Evolutionary conservation across 192 early-diverging fungal genomes (phyloP), one percentile per base, ranked within the genome.

Genomic region (Coemansia sp.): DNA sequence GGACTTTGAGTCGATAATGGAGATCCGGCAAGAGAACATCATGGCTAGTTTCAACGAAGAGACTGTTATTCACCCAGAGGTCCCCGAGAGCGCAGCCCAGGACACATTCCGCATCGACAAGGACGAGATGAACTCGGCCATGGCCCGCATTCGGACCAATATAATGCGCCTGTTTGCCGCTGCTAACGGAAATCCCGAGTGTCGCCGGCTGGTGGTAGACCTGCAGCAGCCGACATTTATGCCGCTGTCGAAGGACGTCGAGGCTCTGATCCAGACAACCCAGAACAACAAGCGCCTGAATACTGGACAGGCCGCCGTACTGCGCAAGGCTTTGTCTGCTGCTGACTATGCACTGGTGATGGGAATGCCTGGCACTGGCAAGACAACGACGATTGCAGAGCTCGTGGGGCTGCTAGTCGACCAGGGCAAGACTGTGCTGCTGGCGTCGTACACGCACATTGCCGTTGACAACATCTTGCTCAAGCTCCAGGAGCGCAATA

Each of bases 281-380:
- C 73, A 82, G 38, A 22, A 68, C 36, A 67, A 52, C n/a, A 63
- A 65, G 61, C 47, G 44, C 31, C 76, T 97, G 27, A 97, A 97
- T 66, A 38, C 70, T 3, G 91, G 95, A 51, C 96, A 97, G 73
- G 76, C 79, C 29, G 63, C 46, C 3, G 94, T 91, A 5, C 68
- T 97, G 12, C 76, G 90, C 5, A 89, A 88, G 34, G 93, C 95
- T n/a, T 63, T 97, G 49, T 59, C 78, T 9, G 93, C 92, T 1
- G 74, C 88, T 51, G 97, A 98, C 68, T 98, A 97, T 84, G 85
- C 92, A 11, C 76, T 98, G 40, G 92, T 98, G 47, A 80, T 97
- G 31, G 97, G 97, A 15, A 97, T 97, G 96, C 97, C 97, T 0
- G 97, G 97, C 3, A 97, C 97, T 1, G 97, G 97, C 44, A 98